Evolutionary conservation across 768 basidiomycete species (phyloP), one percentile per base, ranked within the genome.

Genomic region (Mycena venus): DNA sequence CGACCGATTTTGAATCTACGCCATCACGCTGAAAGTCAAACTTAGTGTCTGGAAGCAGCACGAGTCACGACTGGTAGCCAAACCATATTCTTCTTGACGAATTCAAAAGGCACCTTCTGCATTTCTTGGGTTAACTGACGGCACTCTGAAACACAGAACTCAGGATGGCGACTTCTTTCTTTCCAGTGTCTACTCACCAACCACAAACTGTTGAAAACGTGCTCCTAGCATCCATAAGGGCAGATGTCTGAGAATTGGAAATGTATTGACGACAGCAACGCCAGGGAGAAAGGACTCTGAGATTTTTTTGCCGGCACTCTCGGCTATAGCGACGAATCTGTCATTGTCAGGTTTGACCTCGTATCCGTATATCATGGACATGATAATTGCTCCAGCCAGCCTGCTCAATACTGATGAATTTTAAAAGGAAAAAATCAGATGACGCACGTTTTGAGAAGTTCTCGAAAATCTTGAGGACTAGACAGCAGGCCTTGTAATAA

Each of bases 361-460:
- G 40, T 84, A 83, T 17, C 83, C 85, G 56, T 86, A 85, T 15
- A 82, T 77, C 27, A 80, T 74, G 10, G 70, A 69, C 81, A 84
- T 81, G 32, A 83, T 82, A 31, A 81, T 80, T 36, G 81, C 80
- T 23, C 80, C 79, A 1, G 79, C 78, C 36, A 80, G 76, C 47
- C 83, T 84, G 55, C 8, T 23, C 47, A 6, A 70, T 59, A 77
- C 82, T 80, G n/a, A n/a, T n/a, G n/a, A n/a, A n/a, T n/a, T 44
- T n/a, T 34, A 53, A 32, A 9, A 66, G 64, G 47, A 53, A 17
- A 2, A 27, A 21, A 36, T 14, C 31, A 12, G 51, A 27, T 27
- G 11, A 34, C 53, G 29, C 51, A 32, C 49, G 58, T 61, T 42
- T 70, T 31, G 80, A 56, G 79, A 80, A 70, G 77, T 3, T 49